Conservation (phyloP, 2,329 filamentous ascomycete genomes). For the Neodidymelliopsis sp. region DNA sequence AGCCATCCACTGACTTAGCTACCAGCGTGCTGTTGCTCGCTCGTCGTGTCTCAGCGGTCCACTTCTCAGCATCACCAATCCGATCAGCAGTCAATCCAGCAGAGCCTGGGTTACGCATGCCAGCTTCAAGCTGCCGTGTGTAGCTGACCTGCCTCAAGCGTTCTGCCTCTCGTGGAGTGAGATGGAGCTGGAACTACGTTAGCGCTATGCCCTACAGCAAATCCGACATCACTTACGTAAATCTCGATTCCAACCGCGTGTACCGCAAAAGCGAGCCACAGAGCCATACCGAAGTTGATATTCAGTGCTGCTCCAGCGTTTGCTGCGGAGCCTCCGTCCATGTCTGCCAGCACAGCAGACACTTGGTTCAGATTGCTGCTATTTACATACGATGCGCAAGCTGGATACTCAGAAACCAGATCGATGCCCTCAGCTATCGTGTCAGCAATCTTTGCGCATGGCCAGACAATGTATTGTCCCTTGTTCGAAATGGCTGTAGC, state of each 20-base stretch:
- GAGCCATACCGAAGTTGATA: constrained; percentile 59
- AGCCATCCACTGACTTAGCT: background rate
- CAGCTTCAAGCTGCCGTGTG: constrained; percentile 63
- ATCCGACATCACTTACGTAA: constrained; percentile 50
- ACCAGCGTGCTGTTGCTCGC: background rate
- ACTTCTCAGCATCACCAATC: constrained; percentile 39
- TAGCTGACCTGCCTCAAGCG: constrained; percentile 64
- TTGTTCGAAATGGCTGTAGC: constrained; percentile 51
- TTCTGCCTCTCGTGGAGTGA: constrained; percentile 62
- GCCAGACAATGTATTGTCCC: constrained; percentile 47
- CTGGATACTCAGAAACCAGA: constrained; percentile 50
- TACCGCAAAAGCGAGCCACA: constrained; percentile 62
- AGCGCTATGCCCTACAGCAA: background rate
- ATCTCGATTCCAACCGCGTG: constrained; percentile 53
- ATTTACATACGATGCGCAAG: constrained; percentile 54
- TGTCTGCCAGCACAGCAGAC: constrained; percentile 36
- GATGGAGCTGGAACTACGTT: constrained; percentile 25
- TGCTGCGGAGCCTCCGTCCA: constrained; percentile 28
- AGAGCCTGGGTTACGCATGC: constrained; percentile 55
- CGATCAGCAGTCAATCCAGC: constrained; percentile 38
- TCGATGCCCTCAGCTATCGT: constrained; percentile 28
- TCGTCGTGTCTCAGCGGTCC: constrained; percentile 13
- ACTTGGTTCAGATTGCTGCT: constrained; percentile 34
- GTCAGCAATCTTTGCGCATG: constrained; percentile 60
- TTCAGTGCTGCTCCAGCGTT: constrained; percentile 56